Conservation (phyloP, 108 stramenopile species). For the Seminavis robusta region DNA sequence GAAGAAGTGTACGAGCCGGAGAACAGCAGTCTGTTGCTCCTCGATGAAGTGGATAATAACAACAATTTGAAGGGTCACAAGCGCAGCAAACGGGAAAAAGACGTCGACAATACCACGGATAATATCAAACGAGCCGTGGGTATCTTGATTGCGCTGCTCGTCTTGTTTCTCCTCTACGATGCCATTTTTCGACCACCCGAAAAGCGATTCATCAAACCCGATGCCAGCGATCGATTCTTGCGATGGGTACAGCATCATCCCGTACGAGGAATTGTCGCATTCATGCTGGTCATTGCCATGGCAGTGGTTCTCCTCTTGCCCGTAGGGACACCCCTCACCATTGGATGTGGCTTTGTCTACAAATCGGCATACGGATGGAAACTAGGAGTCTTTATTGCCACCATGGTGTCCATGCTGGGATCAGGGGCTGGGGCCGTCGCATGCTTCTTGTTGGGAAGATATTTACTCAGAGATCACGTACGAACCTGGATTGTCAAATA, state of each 20-base stretch:
- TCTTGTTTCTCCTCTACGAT: constrained; percentile 37
- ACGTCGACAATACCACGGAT: too few species aligned
- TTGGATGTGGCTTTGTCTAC: constrained; percentile 83
- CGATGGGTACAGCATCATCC: constrained; percentile 52
- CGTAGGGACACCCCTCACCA: constrained; percentile 53
- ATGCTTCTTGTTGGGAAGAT: constrained; percentile 75
- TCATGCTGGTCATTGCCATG: constrained; percentile 46
- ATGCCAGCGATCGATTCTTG: constrained; percentile 43
- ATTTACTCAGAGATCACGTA: constrained; percentile 73
- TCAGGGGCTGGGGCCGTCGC: constrained; percentile 58
- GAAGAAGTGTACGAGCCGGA: too few species aligned
- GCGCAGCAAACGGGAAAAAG: too few species aligned
- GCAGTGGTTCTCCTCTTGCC: constrained; percentile 49
- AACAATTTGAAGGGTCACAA: too few species aligned
- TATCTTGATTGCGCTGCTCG: constrained; percentile 8
- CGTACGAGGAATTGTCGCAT: constrained; percentile 35
- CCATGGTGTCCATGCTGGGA: constrained; percentile 57
- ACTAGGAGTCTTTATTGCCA: constrained; percentile 57
- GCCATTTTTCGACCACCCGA: constrained; percentile 39
- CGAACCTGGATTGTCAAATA: constrained; percentile 71
- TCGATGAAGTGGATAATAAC: too few species aligned
- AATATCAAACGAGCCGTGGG: constrained; percentile 29
- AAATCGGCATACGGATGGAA: constrained; percentile 78
- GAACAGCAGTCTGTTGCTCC: too few species aligned
- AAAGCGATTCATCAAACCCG: constrained; percentile 42